Percentiles rank a stretch among this genome's conserved stretches.
phyloP scores from a whole-genome alignment of 129 eudicot genomes.

The Centaurea solstitialis region DNA sequence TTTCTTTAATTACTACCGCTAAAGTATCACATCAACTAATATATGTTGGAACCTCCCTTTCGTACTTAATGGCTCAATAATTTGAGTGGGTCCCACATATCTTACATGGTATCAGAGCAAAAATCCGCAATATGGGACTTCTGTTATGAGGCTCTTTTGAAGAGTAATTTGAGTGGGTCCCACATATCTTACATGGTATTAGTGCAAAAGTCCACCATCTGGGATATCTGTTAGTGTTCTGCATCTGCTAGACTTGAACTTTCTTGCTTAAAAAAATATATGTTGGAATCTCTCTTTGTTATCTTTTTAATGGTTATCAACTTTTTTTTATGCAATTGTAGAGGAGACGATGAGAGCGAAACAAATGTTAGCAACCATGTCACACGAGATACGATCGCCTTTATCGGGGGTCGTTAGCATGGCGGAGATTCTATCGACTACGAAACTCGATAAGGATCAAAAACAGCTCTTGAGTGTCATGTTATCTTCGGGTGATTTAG shows the following conservation, averaged over 20 bases:
- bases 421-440: constrained; percentile 71
- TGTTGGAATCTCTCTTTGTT: background rate
- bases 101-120: background rate
- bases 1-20: background rate
- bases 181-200: no score
- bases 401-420: constrained; percentile 77
- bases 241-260: no score
- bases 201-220: background rate
- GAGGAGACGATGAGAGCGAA: constrained; percentile 92
- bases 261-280: no score
- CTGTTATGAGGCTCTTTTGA: background rate
- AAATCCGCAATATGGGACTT: background rate
- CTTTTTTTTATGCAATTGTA: constrained; percentile 17
- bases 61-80: background rate
- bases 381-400: constrained; percentile 86
- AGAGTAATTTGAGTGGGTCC: background rate
- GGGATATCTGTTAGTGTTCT: background rate
- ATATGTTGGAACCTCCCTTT: background rate
- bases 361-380: constrained; percentile 86
- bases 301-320: background rate
- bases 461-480: constrained; percentile 59
- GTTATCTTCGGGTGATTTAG: constrained; percentile 81
- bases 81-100: background rate
- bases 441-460: constrained; percentile 69
- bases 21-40: background rate